A percentile compares a stretch with the other conserved stretches of the same genome.
These are phyloP conservation scores for Martensiomyces pterosporus DNA, from an alignment of 192 early-diverging fungal genomes.

Conservation along the genomic window DNA sequence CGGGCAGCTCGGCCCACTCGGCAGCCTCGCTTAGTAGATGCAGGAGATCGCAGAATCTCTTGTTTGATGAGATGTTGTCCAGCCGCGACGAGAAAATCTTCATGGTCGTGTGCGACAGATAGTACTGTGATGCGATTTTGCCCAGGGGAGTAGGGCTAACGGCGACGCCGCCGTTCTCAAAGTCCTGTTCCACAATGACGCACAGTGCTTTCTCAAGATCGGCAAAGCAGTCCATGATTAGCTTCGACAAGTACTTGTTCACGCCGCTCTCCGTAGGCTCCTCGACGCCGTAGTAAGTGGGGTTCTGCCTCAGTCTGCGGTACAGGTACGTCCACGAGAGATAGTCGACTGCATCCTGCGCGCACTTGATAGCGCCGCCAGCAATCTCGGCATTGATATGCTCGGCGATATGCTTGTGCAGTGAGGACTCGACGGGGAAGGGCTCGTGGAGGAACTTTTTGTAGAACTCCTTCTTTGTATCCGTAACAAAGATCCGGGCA, in stretches of 20 bases:
- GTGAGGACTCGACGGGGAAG: conserved; percentile 82
- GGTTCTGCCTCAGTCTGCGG: conserved; percentile 87
- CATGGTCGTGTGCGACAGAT: conserved; percentile 81
- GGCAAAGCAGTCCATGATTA: conserved; percentile 68
- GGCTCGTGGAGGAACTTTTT: conserved; percentile 96
- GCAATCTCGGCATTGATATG: conserved; percentile 96
- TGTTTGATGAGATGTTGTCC: conserved; percentile 24
- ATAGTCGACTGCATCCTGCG: conserved; percentile 94
- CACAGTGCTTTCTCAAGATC: conserved; percentile 71
- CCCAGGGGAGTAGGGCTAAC: conserved; percentile 73
- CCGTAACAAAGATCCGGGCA: conserved; percentile 90
- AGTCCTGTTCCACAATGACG: conserved; percentile 54
- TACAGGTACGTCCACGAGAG: conserved; percentile 96
- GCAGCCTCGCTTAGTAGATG: conserved; percentile 73
- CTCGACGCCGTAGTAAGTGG: conserved; percentile 89
- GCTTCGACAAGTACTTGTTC: conserved; percentile 70
- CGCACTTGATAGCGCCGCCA: conserved; percentile 76
- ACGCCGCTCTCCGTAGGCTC: conserved; percentile 66
- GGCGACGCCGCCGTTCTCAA: conserved; percentile 9
- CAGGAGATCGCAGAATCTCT: conserved; percentile 64
- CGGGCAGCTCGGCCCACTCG: conserved; percentile 90
- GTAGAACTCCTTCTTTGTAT: conserved; percentile 97
- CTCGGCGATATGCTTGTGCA: conserved; percentile 72
- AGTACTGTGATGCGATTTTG: conserved; percentile 87
- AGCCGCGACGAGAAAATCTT: conserved; percentile 61